Base-by-base conservation (phyloP, 306 rosid species). In the Lathyrus aphaca region DNA sequence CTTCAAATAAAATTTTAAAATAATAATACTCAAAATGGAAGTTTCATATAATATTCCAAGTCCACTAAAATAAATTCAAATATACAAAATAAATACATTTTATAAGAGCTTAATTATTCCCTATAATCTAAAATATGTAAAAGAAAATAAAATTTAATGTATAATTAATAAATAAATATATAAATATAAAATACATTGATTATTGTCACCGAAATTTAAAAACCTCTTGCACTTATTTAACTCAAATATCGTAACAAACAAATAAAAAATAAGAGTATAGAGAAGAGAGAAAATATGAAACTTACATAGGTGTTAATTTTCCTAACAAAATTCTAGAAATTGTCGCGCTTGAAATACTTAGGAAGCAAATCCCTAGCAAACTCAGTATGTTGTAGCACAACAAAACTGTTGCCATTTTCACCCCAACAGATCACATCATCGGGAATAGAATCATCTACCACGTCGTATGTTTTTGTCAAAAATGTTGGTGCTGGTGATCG, bases 241-340 rank as follows among this genome's bases (percentile, higher is more conserved):
- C 35, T 29, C 35, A 29, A 29, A 5, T 29, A 29, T 29, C 5
- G 5, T 32, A 32, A 5, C 1, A 32, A 4, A 32, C 1, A 6
- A 23, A 11, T 1, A 4, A 19, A 10, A 51, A 0, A 2, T 21
- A 21, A 21, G 23, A 21, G 23, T 21, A 12, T 3, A 19, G 9
- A 6, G 13, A 21, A 1, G 21, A 23, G 6, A 12, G 23, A 2
- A 21, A 53, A 56, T n/a, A 21, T 57, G 65, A 39, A 3, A 75
- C 97, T 55, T 83, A 94, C 97, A 71, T 90, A 94, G 39, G 98
- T 94, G 30, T 94, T 94, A 48, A 94, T 97, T 81, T 90, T 97
- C 49, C 98, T 90, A 11, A 94, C 86, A 61, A 94, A 94, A 14
- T 97, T 94, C 4, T 97, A 94, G 86, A 94, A 94, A 40, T 94